These are phyloP conservation scores for Psilocybe subaeruginosa DNA, from an alignment of 768 basidiomycete genomes.

Conservation along the genomic window DNA sequence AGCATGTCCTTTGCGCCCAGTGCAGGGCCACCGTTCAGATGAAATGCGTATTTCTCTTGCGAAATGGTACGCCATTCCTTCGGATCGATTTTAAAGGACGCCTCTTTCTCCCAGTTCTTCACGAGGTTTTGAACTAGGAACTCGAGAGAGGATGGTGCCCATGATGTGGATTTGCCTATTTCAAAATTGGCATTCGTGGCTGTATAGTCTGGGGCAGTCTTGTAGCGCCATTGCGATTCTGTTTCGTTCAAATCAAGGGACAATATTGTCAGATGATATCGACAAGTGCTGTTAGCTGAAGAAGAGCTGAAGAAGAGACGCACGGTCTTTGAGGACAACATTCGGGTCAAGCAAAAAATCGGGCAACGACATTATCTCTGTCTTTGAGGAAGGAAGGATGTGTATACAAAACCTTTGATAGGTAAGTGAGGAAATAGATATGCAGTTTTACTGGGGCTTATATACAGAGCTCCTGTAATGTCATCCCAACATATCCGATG, in stretches of 20 bases:
- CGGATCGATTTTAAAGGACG: constrained; percentile 11
- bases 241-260: neutral
- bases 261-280: neutral
- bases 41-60: constrained; percentile 11
- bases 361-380: constrained; percentile 1
- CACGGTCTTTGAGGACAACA: constrained; percentile 16
- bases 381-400: neutral
- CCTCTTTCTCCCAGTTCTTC: constrained; percentile 20
- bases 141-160: constrained; percentile 12
- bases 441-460: neutral
- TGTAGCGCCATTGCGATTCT: constrained; percentile 15
- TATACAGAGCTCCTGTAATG: neutral
- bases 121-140: constrained; percentile 16
- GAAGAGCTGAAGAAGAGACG: neutral
- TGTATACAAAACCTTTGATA: neutral
- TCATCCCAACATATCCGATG: neutral
- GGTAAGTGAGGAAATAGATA: neutral
- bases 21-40: constrained; percentile 14
- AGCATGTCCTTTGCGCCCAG: constrained; percentile 13
- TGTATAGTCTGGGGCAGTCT: constrained; percentile 8
- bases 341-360: constrained; percentile 17
- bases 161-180: constrained; percentile 12
- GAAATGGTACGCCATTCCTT: constrained; percentile 17
- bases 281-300: neutral
- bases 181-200: constrained; percentile 10